phyloP scores from a whole-genome alignment of 208 protist species.

The Phytomonas sp. region DNA sequence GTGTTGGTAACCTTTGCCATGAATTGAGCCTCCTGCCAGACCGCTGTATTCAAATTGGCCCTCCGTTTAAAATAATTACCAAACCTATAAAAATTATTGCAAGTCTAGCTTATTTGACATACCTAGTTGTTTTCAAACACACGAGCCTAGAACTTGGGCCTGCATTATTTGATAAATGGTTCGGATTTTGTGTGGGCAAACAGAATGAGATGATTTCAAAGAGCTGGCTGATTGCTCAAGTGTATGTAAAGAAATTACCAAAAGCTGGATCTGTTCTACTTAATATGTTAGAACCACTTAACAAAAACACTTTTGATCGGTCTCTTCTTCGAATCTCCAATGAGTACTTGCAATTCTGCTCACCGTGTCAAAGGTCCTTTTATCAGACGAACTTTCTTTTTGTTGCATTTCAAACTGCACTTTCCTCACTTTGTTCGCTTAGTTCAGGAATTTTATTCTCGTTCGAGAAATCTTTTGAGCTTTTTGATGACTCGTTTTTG shows the following conservation, averaged over 20 bases:
- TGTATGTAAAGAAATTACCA: background rate
- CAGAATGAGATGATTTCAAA: background rate
- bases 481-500: background rate
- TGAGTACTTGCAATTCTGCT: background rate
- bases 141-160: slow-evolving; percentile 10
- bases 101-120: slow-evolving; percentile 16
- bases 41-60: slow-evolving; percentile 13
- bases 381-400: background rate
- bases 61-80: slow-evolving; percentile 13
- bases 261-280: background rate
- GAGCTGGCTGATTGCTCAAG: background rate
- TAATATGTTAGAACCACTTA: background rate
- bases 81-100: slow-evolving; percentile 23
- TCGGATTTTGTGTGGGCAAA: background rate
- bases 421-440: background rate
- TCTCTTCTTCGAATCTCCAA: background rate
- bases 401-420: background rate
- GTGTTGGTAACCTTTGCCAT: slow-evolving; percentile 16
- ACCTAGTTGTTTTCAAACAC: slow-evolving; percentile 14
- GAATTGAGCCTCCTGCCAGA: slow-evolving; percentile 20
- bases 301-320: background rate
- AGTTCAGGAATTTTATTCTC: background rate
- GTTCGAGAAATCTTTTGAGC: background rate
- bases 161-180: background rate
- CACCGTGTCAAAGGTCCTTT: background rate